Percentiles rank a stretch among this genome's conserved stretches.
Evolutionary conservation across 805 yeast genomes (phyloP).

Genomic region (Blastobotrys peoriensis): DNA sequence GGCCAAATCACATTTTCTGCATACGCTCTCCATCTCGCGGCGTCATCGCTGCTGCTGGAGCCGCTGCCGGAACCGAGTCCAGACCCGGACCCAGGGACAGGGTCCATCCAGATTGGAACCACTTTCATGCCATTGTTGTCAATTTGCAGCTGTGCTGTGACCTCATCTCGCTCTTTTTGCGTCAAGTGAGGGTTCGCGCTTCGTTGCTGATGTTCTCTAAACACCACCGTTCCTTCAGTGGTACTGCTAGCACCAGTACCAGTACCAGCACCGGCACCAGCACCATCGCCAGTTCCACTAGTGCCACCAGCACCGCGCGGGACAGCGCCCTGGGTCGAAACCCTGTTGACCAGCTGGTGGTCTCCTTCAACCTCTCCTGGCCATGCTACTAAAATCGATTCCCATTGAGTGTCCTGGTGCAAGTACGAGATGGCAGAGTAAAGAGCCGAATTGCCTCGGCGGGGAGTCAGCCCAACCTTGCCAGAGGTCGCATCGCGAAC

Average conservation of each 20-base stretch:
- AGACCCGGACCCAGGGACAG: too few species aligned
- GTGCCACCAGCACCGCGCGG: neutral
- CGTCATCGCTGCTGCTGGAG: too few species aligned
- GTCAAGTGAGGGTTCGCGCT: neutral
- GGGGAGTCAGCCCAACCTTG: slow-evolving; percentile 42
- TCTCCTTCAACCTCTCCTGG: slow-evolving; percentile 68
- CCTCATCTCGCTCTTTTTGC: neutral
- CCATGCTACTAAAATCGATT: slow-evolving; percentile 87
- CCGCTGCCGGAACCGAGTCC: too few species aligned
- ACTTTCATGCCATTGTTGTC: slow-evolving; percentile 31
- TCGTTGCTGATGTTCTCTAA: neutral
- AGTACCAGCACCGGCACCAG: neutral
- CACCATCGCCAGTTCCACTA: neutral
- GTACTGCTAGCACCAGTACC: too few species aligned
- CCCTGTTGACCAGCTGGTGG: slow-evolving; percentile 9
- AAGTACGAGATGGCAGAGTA: slow-evolving; percentile 68
- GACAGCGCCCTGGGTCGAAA: neutral
- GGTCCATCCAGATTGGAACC: slow-evolving; percentile 80
- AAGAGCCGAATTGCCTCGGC: slow-evolving; percentile 79
- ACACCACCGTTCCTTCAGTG: too few species aligned
- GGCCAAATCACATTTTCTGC: slow-evolving; percentile 95
- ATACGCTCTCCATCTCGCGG: slow-evolving; percentile 77
- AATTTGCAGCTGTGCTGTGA: neutral
- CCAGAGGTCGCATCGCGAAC: slow-evolving; percentile 33
- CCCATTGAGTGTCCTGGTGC: slow-evolving; percentile 69